Base-by-base conservation (phyloP, 2,329 filamentous ascomycete species). In the Incumbomyces delicatus region DNA sequence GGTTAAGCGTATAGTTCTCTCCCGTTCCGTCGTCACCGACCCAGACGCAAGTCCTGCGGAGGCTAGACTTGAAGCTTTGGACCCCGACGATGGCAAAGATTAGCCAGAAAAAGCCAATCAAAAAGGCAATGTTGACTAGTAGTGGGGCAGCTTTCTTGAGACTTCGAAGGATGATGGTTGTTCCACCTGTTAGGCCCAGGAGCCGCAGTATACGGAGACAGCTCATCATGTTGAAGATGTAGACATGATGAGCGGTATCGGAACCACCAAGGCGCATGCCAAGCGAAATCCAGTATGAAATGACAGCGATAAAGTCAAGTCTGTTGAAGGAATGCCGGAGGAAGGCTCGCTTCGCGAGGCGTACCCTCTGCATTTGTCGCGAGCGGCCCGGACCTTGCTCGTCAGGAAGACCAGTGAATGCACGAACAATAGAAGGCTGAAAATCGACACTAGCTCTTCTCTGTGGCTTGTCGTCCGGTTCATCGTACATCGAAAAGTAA, bases 51-150 rank as follows among this genome's bases (percentile, higher is more conserved):
- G 80, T 81, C 40, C 86, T 82, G 55, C 77, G 78, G 18, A 90
- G 66, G 63, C 85, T 90, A 7, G 84, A 82, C 66, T 90, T 90
- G 70, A 98, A 98, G 66, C 86, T 95, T 63, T 98, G 94, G 17
- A 98, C 85, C 5, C 92, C 94, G 49, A 98, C 82, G 52, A 98
- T 95, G 32, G 88, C 92, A 67, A 98, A 98, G 10, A 96, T 70
- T 35, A 98, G 76, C 92, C 92, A 98, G 67, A 98, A 98, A 67
- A 98, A 98, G 12, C 85, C 78, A 55, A 98, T 88, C 17, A 98
- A 72, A 61, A 98, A 95, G 1, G 87, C 89, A 29, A 98, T 89
- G 52, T 95, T 87, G 20, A 95, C 79, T 18, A 98, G 78, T 31
- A 95, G 72, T 1, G 94, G 92, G 0, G 90, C 87, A 1, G 92